Evolutionary conservation across 768 basidiomycete species (phyloP).

Genomic region (Daedaleopsis nitida): DNA sequence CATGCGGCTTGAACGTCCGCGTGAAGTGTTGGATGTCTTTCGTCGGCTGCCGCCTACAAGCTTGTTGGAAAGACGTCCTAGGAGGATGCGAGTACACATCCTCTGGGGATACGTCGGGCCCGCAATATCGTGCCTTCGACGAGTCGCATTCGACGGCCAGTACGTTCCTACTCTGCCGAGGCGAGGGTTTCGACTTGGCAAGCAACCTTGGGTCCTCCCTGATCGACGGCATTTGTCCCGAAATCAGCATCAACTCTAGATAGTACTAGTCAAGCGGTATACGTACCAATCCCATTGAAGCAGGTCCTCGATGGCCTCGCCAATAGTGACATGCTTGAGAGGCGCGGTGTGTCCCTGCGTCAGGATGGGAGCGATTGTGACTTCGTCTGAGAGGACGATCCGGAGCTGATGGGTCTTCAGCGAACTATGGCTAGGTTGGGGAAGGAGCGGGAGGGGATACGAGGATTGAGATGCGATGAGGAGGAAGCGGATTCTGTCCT

Average conservation of each 20-base stretch:
- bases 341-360: constrained; percentile 53
- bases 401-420: constrained; percentile 42
- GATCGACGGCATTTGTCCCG: neutral
- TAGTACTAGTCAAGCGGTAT: neutral
- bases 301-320: constrained; percentile 76
- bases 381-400: constrained; percentile 51
- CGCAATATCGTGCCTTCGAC: constrained; percentile 34
- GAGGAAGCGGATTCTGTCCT: constrained; percentile 38
- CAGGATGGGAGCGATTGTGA: constrained; percentile 46
- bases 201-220: constrained; percentile 34
- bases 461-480: constrained; percentile 43
- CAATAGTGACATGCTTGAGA: constrained; percentile 52
- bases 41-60: constrained; percentile 47
- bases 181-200: neutral
- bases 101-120: constrained; percentile 27
- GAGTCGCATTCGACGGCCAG: constrained; percentile 40
- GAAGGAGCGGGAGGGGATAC: constrained; percentile 40
- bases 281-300: constrained; percentile 72
- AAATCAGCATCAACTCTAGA: neutral
- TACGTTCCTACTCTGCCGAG: neutral
- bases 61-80: constrained; percentile 45
- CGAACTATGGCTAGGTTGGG: constrained; percentile 47
- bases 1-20: constrained; percentile 47
- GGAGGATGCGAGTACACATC: constrained; percentile 12
- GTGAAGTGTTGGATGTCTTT: constrained; percentile 71